phyloP scores from a whole-genome alignment of 1,284 basidiomycete genomes.

The Ceratorhiza oryzae-sativae region DNA sequence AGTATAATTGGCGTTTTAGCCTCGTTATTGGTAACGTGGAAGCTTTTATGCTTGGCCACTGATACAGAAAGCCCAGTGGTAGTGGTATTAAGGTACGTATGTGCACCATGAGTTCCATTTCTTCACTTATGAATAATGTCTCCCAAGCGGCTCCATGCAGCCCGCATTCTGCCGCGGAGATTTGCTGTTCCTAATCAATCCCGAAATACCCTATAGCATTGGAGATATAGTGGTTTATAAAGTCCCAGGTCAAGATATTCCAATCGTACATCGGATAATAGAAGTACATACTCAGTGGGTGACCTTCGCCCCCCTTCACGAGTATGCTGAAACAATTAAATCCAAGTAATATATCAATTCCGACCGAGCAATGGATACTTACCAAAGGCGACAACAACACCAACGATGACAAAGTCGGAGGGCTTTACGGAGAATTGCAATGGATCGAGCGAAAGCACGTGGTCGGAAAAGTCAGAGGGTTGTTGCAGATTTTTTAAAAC shows the following conservation, averaged over 20 bases:
- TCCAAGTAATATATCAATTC: conserved; percentile 24
- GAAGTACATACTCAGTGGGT: conserved; percentile 71
- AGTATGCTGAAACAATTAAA: too few species aligned
- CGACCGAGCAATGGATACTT: conserved; percentile 70
- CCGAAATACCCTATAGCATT: conserved; percentile 72
- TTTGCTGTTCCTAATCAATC: conserved; percentile 91
- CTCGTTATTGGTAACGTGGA: conserved; percentile 96
- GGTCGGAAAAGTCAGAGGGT: conserved; percentile 93
- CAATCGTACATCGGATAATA: conserved; percentile 92
- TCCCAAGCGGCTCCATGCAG: conserved; percentile 90
- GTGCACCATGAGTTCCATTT: background rate
- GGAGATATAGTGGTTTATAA: conserved; percentile 98
- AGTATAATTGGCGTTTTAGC: conserved; percentile 91
- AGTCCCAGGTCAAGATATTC: conserved; percentile 80
- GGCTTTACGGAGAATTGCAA: conserved; percentile 84
- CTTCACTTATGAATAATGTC: background rate
- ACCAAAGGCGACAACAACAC: conserved; percentile 98
- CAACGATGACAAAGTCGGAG: conserved; percentile 75
- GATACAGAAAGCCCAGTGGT: conserved; percentile 97
- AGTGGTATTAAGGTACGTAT: conserved; percentile 85
- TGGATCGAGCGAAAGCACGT: conserved; percentile 88
- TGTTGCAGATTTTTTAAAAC: conserved; percentile 29
- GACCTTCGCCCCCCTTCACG: too few species aligned
- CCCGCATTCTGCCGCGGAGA: conserved; percentile 97
- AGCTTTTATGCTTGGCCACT: conserved; percentile 85